Conservation (phyloP, 2,329 filamentous ascomycete genomes). For the Monilinia fructicola region DNA sequence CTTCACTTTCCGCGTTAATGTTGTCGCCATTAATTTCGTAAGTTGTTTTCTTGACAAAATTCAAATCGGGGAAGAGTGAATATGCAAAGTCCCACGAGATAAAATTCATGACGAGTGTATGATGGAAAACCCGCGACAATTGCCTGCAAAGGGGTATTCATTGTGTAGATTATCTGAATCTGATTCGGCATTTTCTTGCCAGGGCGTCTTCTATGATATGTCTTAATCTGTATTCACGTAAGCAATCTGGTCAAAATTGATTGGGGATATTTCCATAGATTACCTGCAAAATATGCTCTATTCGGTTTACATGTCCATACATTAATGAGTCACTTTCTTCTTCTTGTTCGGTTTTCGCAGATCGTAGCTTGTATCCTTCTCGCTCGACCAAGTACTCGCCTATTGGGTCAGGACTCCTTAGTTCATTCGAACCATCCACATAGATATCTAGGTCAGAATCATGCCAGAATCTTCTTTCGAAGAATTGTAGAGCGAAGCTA, state of each 20-base stretch:
- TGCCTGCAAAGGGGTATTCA: not conserved
- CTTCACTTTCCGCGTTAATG: not conserved
- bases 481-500: slow-evolving; percentile 25
- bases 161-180: slow-evolving; percentile 4
- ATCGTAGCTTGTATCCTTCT: not conserved
- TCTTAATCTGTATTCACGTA: not conserved
- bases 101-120: not conserved
- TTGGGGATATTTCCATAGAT: not conserved
- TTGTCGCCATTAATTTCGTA: not conserved
- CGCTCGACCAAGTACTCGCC: not conserved
- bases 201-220: not conserved
- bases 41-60: not conserved
- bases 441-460: slow-evolving; percentile 25
- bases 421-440: not conserved
- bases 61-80: slow-evolving; percentile 4
- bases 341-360: not conserved
- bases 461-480: slow-evolving; percentile 20
- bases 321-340: not conserved
- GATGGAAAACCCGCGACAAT: not conserved
- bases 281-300: not conserved
- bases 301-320: not conserved
- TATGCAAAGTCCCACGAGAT: slow-evolving; percentile 11
- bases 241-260: not conserved
- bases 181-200: not conserved
- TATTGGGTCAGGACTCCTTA: not conserved